A percentile compares a stretch with the other conserved stretches of the same genome.
phyloP scores from a whole-genome alignment of 305 asterid genomes.

The Petunia hybrid region DNA sequence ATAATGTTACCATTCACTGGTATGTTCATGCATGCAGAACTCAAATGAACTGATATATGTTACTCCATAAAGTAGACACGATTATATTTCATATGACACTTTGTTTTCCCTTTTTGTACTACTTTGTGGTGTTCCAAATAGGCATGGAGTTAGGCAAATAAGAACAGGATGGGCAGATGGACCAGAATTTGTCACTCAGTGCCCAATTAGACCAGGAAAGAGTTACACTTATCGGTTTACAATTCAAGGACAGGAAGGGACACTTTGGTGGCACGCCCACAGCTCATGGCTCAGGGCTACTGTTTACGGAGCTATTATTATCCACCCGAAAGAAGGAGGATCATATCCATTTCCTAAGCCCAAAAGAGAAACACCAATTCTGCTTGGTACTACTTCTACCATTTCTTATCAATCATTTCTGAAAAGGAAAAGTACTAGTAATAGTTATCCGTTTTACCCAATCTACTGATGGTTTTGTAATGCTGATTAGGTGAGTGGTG shows the following conservation, averaged over 20 bases:
- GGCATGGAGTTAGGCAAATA: constrained; percentile 85
- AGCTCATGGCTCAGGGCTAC: constrained; percentile 95
- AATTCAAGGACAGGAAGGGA: constrained; percentile 81
- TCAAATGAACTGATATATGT: not conserved
- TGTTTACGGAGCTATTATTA: constrained; percentile 75
- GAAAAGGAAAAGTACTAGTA: not conserved
- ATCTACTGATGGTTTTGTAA: not conserved
- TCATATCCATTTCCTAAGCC: constrained; percentile 77
- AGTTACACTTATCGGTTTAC: constrained; percentile 80
- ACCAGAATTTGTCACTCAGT: constrained; percentile 84
- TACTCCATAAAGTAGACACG: not conserved
- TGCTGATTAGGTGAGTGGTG: constrained; percentile 83
- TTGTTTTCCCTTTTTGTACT: not conserved
- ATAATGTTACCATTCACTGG: constrained; percentile 90
- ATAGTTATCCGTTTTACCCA: not conserved
- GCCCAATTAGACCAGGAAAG: constrained; percentile 85
- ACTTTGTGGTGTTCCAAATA: constrained; percentile 30
- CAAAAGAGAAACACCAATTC: constrained; percentile 64
- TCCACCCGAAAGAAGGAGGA: constrained; percentile 67
- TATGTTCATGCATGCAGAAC: constrained; percentile 39
- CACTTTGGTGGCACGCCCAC: constrained; percentile 95
- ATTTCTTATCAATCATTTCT: not conserved
- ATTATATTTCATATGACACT: not conserved
- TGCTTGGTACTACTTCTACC: constrained; percentile 58
- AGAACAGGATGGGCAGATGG: constrained; percentile 92